Percentiles rank a stretch among this genome's conserved stretches.
These are phyloP conservation scores for Gossypium turneri DNA, from an alignment of 345 rosid species.

Conservation along the genomic window DNA sequence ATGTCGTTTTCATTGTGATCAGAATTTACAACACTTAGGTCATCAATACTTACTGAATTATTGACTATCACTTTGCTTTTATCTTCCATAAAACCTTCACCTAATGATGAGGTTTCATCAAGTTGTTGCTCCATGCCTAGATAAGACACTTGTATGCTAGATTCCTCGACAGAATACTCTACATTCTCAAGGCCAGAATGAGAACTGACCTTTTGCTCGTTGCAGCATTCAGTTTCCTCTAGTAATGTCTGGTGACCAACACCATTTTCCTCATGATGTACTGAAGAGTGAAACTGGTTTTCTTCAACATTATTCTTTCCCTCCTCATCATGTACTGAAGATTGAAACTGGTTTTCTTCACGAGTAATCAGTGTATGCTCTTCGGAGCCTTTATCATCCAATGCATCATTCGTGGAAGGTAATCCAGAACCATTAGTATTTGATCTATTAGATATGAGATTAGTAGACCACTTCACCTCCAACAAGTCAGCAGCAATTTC, in stretches of 20 bases:
- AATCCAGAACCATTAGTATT: conserved; percentile 25
- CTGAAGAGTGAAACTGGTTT: conserved; percentile 9
- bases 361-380: conserved; percentile 9
- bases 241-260: conserved; percentile 4
- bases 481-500: conserved; percentile 83
- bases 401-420: conserved; percentile 14
- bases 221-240: conserved; percentile 24
- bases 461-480: conserved; percentile 89
- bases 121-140: conserved; percentile 21
- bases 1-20: conserved; percentile 12
- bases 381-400: conserved; percentile 13
- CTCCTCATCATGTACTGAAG: background rate
- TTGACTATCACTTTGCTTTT: conserved; percentile 23
- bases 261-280: conserved; percentile 17
- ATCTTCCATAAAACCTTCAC: conserved; percentile 25
- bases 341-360: background rate
- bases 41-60: conserved; percentile 19
- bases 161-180: conserved; percentile 25
- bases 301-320: conserved; percentile 12
- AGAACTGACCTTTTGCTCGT: conserved; percentile 18
- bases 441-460: conserved; percentile 39
- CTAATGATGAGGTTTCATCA: conserved; percentile 24
- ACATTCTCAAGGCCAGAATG: conserved; percentile 19
- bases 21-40: conserved; percentile 12
- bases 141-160: conserved; percentile 15